Percentiles rank a stretch among this genome's conserved stretches.
phyloP scores from a whole-genome alignment of 306 rosid species.

The Hylodesmum podocarpum region DNA sequence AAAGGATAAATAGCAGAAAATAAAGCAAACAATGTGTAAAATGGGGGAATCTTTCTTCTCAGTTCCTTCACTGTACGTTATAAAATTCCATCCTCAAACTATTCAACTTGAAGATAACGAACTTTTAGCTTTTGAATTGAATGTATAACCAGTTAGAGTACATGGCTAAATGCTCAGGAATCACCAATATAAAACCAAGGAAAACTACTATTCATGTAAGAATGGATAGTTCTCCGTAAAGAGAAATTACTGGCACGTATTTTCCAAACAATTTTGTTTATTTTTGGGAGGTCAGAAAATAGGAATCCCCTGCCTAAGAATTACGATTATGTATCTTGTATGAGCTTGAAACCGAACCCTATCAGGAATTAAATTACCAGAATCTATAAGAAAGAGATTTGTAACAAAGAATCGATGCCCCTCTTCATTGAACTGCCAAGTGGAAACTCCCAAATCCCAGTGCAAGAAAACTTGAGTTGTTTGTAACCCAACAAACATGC shows the following conservation, averaged over 20 bases:
- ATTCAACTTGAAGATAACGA: not conserved
- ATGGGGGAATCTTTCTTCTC: not conserved
- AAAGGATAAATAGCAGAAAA: not conserved
- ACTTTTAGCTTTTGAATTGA: not conserved
- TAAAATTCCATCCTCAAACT: not conserved
- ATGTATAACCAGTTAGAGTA: not conserved
- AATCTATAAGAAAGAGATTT: not conserved
- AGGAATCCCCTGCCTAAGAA: not conserved
- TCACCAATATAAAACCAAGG: not conserved
- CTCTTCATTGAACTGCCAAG: slow-evolving; percentile 11
- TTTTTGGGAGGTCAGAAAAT: not conserved
- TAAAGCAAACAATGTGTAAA: not conserved
- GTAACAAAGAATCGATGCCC: not conserved
- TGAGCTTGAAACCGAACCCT: slow-evolving; percentile 20
- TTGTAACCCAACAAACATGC: slow-evolving; percentile 1
- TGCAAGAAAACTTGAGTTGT: slow-evolving; percentile 15
- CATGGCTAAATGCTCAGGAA: not conserved
- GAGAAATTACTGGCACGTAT: not conserved
- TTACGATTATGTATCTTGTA: not conserved
- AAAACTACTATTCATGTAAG: not conserved
- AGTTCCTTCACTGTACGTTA: not conserved
- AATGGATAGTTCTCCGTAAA: not conserved
- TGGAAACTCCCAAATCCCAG: not conserved
- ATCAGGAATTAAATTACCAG: slow-evolving; percentile 1
- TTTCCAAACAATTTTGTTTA: not conserved